Percentiles rank a stretch among this genome's conserved stretches.
These are phyloP conservation scores for Heracleum sosnowskyi DNA, from an alignment of 129 eudicot genomes.

Conservation along the genomic window DNA sequence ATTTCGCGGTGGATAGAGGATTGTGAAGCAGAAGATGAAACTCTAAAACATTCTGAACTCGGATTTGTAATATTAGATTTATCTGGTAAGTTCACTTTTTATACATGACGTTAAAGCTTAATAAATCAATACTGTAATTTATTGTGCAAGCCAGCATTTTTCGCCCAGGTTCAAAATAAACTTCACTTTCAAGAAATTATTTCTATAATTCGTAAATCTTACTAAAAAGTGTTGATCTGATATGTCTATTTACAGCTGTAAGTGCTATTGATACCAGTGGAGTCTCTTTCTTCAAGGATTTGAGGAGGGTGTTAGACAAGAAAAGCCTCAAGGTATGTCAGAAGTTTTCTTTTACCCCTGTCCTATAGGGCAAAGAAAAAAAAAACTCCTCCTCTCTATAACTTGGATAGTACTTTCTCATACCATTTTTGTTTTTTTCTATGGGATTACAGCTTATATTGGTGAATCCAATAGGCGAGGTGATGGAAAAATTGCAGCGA, in stretches of 20 bases:
- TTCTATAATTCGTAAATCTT: neutral
- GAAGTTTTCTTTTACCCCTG: neutral
- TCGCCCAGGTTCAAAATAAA: neutral
- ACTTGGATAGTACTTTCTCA: neutral
- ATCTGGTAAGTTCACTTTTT: slow-evolving; percentile 34
- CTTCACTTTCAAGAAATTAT: neutral
- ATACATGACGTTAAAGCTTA: neutral
- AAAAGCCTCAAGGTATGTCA: slow-evolving; percentile 58
- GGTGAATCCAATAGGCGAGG: slow-evolving; percentile 82
- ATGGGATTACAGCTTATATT: slow-evolving; percentile 48
- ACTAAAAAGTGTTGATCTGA: neutral
- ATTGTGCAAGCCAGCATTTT: neutral
- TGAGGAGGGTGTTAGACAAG: slow-evolving; percentile 54
- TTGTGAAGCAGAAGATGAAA: slow-evolving; percentile 50
- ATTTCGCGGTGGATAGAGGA: slow-evolving; percentile 78
- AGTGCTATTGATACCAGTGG: slow-evolving; percentile 79
- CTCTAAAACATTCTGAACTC: slow-evolving; percentile 33
- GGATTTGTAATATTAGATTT: slow-evolving; percentile 53
- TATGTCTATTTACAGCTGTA: slow-evolving; percentile 44
- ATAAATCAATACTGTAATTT: neutral
- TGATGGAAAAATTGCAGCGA: slow-evolving; percentile 59
- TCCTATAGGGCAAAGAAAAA: no score
- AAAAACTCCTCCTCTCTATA: neutral
- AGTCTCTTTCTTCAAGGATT: slow-evolving; percentile 61
- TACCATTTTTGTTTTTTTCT: no score